These are phyloP conservation scores for Centaurea solstitialis DNA, from an alignment of 129 eudicot genomes.

Conservation along the genomic window DNA sequence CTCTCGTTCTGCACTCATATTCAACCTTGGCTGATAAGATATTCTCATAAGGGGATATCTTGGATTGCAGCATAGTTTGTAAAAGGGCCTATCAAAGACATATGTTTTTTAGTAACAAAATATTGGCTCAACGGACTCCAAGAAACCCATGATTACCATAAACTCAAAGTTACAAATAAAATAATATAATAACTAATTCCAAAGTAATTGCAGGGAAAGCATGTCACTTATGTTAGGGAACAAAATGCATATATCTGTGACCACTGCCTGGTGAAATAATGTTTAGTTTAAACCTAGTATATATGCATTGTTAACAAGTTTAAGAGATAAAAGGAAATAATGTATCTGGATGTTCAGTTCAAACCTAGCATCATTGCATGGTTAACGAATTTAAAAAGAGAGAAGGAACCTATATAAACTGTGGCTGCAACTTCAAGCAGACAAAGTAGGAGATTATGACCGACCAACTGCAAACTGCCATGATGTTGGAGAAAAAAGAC, in stretches of 20 bases:
- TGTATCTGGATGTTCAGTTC: background rate
- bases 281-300: background rate
- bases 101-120: conserved; percentile 7
- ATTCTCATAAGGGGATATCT: conserved; percentile 62
- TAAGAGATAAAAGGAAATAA: background rate
- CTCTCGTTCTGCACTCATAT: conserved; percentile 86
- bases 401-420: background rate
- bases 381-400: background rate
- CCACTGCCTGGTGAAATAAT: background rate
- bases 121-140: background rate
- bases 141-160: conserved; percentile 1
- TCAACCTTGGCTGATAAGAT: conserved; percentile 89
- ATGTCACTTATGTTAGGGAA: background rate
- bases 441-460: no score
- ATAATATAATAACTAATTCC: background rate
- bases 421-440: no score
- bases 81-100: conserved; percentile 65
- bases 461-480: no score
- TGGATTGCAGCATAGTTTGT: conserved; percentile 80
- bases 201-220: background rate
- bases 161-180: conserved; percentile 1
- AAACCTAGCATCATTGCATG: background rate
- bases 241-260: background rate
- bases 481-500: no score
- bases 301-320: background rate